These are phyloP conservation scores for Fragilaria radians DNA, from an alignment of 108 stramenopile genomes.

Conservation along the genomic window DNA sequence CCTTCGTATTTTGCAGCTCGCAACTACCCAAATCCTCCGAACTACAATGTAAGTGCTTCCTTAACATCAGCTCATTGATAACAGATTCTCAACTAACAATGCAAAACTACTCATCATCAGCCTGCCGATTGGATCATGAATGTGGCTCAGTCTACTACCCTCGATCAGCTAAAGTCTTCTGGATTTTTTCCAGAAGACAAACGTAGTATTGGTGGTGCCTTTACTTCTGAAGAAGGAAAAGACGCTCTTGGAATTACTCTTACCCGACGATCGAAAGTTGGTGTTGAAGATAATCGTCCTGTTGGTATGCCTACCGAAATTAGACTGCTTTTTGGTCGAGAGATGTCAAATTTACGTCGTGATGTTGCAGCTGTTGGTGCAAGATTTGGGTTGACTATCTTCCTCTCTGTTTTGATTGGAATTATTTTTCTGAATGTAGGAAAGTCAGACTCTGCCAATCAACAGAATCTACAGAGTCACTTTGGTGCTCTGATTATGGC, in stretches of 20 bases:
- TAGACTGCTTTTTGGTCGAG: slow-evolving; percentile 35
- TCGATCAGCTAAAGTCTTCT: slow-evolving; percentile 24
- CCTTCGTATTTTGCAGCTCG: slow-evolving; percentile 40
- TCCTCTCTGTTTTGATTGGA: slow-evolving; percentile 49
- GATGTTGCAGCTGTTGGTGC: slow-evolving; percentile 47
- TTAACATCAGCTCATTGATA: slow-evolving; percentile 29
- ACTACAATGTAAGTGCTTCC: slow-evolving; percentile 41
- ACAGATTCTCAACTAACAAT: slow-evolving; percentile 35
- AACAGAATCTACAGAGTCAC: slow-evolving; percentile 46
- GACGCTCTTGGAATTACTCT: slow-evolving; percentile 39
- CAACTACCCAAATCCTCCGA: slow-evolving; percentile 51
- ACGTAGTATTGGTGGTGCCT: slow-evolving; percentile 22
- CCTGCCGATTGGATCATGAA: slow-evolving; percentile 77
- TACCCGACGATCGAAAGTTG: slow-evolving; percentile 10
- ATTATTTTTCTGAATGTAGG: slow-evolving; percentile 61
- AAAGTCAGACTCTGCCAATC: slow-evolving; percentile 7
- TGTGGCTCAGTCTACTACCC: slow-evolving; percentile 42
- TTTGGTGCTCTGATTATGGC: slow-evolving; percentile 63
- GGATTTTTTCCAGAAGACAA: slow-evolving; percentile 39
- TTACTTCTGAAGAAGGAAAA: slow-evolving; percentile 24
- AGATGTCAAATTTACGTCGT: slow-evolving; percentile 36
- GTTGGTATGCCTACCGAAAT: slow-evolving; percentile 34
- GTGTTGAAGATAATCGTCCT: slow-evolving; percentile 11
- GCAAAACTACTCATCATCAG: slow-evolving; percentile 56
- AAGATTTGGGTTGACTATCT: slow-evolving; percentile 54